Percentiles rank a stretch among this genome's conserved stretches.
Evolutionary conservation across 2,329 filamentous ascomycete genomes (phyloP).

Genomic region (Alternaria arborescens): DNA sequence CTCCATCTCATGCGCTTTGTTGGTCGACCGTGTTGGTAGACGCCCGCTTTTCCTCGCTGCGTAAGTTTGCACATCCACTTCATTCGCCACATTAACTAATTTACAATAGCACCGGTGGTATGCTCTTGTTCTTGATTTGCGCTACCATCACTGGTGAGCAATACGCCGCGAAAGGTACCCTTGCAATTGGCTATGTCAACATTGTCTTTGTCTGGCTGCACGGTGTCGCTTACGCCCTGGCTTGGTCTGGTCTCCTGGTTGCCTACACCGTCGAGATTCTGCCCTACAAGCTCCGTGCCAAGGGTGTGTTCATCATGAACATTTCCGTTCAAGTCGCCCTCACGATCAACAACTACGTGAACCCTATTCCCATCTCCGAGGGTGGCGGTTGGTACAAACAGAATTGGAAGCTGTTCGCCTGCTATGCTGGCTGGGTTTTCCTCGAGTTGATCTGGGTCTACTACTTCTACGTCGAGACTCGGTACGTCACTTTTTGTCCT

Average conservation of each 20-base stretch:
- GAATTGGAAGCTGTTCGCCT: constrained; percentile 70
- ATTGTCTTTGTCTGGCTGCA: constrained; percentile 59
- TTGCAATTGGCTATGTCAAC: constrained; percentile 50
- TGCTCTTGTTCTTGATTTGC: neutral
- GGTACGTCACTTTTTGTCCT: constrained; percentile 16
- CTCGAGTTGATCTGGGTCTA: constrained; percentile 67
- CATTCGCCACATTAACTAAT: neutral
- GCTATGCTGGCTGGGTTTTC: constrained; percentile 69
- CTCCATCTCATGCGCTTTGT: constrained; percentile 64
- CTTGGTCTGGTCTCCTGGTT: constrained; percentile 60
- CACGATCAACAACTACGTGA: constrained; percentile 63
- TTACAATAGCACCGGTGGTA: neutral
- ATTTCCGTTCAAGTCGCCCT: constrained; percentile 68
- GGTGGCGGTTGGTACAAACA: constrained; percentile 64
- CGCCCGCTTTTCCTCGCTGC: constrained; percentile 39
- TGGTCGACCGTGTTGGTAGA: constrained; percentile 64
- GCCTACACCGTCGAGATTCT: constrained; percentile 59
- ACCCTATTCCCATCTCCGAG: constrained; percentile 56
- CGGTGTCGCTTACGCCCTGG: constrained; percentile 55
- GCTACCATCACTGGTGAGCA: constrained; percentile 42
- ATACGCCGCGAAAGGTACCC: constrained; percentile 55
- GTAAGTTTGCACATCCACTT: neutral
- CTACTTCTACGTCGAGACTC: constrained; percentile 72
- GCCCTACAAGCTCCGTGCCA: constrained; percentile 56
- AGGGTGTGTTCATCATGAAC: constrained; percentile 63